phyloP scores from a whole-genome alignment of 2,329 filamentous ascomycete species.

The Cladophialophora bantiana region DNA sequence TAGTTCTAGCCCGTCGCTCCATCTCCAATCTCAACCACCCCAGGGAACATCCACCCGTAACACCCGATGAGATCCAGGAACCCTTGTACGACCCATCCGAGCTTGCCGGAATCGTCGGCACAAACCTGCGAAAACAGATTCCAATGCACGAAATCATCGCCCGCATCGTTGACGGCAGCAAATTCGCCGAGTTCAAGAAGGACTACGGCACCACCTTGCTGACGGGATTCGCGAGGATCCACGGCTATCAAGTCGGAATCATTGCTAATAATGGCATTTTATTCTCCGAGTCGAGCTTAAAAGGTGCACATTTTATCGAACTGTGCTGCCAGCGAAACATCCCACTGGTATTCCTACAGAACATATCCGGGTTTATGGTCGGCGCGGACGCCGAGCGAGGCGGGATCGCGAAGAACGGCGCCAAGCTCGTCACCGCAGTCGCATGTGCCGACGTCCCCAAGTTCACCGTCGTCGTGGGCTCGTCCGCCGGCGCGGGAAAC shows the following conservation, averaged over 20 bases:
- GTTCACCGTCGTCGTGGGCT: slow-evolving; percentile 95
- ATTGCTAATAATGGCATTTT: slow-evolving; percentile 96
- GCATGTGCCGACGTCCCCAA: slow-evolving; percentile 94
- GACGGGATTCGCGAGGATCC: slow-evolving; percentile 88
- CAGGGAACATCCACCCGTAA: slow-evolving; percentile 48
- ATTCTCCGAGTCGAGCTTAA: slow-evolving; percentile 85
- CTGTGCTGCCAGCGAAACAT: slow-evolving; percentile 89
- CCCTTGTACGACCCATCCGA: slow-evolving; percentile 82
- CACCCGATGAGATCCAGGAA: slow-evolving; percentile 64
- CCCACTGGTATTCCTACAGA: slow-evolving; percentile 91
- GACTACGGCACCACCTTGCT: slow-evolving; percentile 88
- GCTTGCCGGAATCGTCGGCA: slow-evolving; percentile 85
- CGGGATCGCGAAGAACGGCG: slow-evolving; percentile 96
- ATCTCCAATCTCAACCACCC: slow-evolving; percentile 92
- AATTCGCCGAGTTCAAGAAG: slow-evolving; percentile 93
- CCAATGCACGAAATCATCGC: slow-evolving; percentile 90
- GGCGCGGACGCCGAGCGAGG: slow-evolving; percentile 89
- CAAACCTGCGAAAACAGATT: slow-evolving; percentile 84
- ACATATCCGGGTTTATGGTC: slow-evolving; percentile 99
- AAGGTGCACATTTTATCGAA: slow-evolving; percentile 97
- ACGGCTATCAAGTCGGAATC: slow-evolving; percentile 89
- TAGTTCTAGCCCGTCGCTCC: slow-evolving; percentile 82
- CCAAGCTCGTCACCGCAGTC: slow-evolving; percentile 94
- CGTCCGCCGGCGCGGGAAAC: slow-evolving; percentile 91
- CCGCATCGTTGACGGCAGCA: slow-evolving; percentile 86